Conservation (phyloP, 805 yeast species). For the Pichia thaimueangensis region DNA sequence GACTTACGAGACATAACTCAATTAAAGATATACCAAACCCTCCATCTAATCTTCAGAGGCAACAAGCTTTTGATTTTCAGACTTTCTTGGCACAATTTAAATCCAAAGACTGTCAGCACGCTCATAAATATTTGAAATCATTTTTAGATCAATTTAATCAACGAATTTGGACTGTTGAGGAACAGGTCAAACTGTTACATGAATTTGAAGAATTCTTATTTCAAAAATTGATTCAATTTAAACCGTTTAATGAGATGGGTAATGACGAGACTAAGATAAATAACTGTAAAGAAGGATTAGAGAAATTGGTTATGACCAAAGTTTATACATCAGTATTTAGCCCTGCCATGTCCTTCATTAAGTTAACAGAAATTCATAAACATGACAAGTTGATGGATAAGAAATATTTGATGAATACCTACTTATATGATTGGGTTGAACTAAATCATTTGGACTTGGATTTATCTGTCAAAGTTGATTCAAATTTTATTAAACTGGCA, state of each 20-base stretch:
- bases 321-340: constrained; percentile 74
- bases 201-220: constrained; percentile 75
- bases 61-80: constrained; percentile 71
- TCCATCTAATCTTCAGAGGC: constrained; percentile 24
- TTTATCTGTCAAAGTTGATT: constrained; percentile 37
- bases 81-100: constrained; percentile 66
- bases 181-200: constrained; percentile 66
- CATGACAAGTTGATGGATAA: constrained; percentile 63
- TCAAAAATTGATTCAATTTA: constrained; percentile 51
- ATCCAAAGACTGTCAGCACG: constrained; percentile 76
- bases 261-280: constrained; percentile 49
- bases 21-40: constrained; percentile 26
- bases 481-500: constrained; percentile 59
- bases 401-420: constrained; percentile 40
- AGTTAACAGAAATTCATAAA: constrained; percentile 48
- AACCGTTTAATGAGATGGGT: constrained; percentile 65
- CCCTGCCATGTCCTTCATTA: constrained; percentile 44
- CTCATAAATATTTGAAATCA: constrained; percentile 78
- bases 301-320: constrained; percentile 85
- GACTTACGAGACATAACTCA: constrained; percentile 6
- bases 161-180: constrained; percentile 64
- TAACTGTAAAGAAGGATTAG: constrained; percentile 86
- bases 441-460: constrained; percentile 77
- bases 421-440: constrained; percentile 48
- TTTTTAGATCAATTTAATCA: constrained; percentile 72